Evolutionary conservation across 2,329 filamentous ascomycete genomes (phyloP), one percentile per base, ranked within the genome.

Genomic region (Epichloe glyceriae): DNA sequence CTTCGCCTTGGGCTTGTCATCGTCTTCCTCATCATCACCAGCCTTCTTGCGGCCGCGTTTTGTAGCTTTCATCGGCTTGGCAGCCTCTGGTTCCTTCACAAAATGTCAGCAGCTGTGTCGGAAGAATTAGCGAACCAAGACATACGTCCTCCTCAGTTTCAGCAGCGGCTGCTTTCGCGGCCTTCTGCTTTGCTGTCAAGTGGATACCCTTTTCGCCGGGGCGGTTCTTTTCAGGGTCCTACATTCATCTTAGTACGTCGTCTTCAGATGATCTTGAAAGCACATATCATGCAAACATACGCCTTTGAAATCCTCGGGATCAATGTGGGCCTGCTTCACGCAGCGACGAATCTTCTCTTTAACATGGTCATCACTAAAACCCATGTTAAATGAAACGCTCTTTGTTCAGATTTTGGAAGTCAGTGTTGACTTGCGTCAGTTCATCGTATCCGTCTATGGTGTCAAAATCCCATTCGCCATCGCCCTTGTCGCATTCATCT

Each of bases 221-320:
- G 19, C 77, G 73, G 63, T 93, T 94, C 69, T 80, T 78, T 61
- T 86, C 84, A 3, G 79, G 71, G 57, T 94, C 87, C 86, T 93
- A 57, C 4, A 47, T 47, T 47, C 22, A 14, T 33, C n/a, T 34
- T n/a, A 46, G 46, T 41, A 20, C 35, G 22, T 37, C 30, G 33
- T 30, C 4, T 14, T 37, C 22, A 30, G 8, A 5, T 6, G 42
- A 11, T 11, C 44, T 20, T 39, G 6, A 17, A 17, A 14, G 8
- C 8, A 19, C 15, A 15, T 3, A 5, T 19, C 19, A 15, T 6
- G n/a, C 58, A 22, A 34, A 73, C 85, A 70, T 76, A 95, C 89
- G 12, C 88, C 88, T 35, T 85, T 91, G 81, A 88, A 96, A 59
- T 96, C 91, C 48, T 87, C 83, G 41, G 88, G 76, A 57, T 86